These are phyloP conservation scores for Castanea crenata DNA, from an alignment of 306 rosid species.

Conservation along the genomic window DNA sequence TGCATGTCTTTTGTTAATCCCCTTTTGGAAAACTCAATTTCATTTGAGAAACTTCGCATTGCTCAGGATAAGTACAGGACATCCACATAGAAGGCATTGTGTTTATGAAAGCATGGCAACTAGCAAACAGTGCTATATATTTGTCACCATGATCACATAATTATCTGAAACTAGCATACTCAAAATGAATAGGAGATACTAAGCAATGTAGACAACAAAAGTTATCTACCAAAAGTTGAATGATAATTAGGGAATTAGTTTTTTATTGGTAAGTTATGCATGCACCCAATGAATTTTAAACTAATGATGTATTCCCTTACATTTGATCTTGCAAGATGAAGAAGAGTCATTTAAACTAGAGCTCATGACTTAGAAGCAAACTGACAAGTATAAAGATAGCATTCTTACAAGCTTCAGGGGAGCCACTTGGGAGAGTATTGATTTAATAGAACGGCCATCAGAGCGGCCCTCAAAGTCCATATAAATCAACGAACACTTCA, in stretches of 20 bases:
- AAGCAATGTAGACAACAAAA: background rate
- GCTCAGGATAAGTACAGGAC: background rate
- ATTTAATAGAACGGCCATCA: constrained; percentile 89
- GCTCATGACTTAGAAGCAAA: background rate
- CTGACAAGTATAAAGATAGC: constrained; percentile 7
- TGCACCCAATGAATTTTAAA: too few species aligned
- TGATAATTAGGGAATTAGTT: constrained; percentile 13
- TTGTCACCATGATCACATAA: background rate
- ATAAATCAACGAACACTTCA: constrained; percentile 67
- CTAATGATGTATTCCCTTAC: too few species aligned
- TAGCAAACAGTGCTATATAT: background rate
- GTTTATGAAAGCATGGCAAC: background rate
- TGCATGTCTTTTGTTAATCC: background rate
- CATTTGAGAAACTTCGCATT: background rate
- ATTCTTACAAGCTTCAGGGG: constrained; percentile 84
- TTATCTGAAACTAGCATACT: background rate
- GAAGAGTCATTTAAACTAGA: too few species aligned
- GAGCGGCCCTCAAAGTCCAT: constrained; percentile 99
- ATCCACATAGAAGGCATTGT: background rate
- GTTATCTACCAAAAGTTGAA: background rate
- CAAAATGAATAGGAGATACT: background rate
- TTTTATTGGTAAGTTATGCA: too few species aligned
- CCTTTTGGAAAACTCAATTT: background rate
- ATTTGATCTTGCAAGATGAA: too few species aligned
- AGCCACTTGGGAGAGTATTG: constrained; percentile 93